phyloP scores from a whole-genome alignment of 495 filamentous ascomycete genomes.

The Apodospora peruviana region DNA sequence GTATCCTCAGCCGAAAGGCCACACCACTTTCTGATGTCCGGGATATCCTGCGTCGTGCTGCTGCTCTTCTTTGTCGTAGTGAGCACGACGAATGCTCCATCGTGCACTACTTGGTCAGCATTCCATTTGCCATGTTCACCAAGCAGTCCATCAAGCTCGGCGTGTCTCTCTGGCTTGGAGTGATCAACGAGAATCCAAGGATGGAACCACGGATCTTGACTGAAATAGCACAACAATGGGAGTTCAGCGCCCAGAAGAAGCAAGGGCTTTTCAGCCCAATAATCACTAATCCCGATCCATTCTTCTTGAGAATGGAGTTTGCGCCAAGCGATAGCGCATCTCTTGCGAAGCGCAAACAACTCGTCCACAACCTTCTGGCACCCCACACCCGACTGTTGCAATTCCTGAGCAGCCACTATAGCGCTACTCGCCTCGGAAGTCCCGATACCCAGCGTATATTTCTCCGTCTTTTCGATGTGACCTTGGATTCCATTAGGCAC shows the following conservation, averaged over 20 bases:
- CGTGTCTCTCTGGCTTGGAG: conserved; percentile 89
- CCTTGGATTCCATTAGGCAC: conserved; percentile 62
- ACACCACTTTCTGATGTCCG: conserved; percentile 71
- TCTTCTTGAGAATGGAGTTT: conserved; percentile 87
- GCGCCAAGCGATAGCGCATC: conserved; percentile 78
- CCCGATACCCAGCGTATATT: conserved; percentile 75
- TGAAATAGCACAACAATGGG: conserved; percentile 84
- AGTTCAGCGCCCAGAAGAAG: conserved; percentile 64
- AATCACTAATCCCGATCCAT: conserved; percentile 78
- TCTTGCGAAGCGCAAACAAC: conserved; percentile 68
- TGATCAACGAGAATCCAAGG: conserved; percentile 91
- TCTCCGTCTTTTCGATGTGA: conserved; percentile 68
- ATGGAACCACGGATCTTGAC: conserved; percentile 77
- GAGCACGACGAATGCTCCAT: conserved; percentile 68
- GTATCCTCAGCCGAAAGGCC: conserved; percentile 56
- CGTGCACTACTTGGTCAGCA: conserved; percentile 76
- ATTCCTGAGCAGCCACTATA: conserved; percentile 90
- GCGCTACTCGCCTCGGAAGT: conserved; percentile 75
- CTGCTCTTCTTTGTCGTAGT: conserved; percentile 73
- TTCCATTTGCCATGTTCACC: conserved; percentile 88
- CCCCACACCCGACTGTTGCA: conserved; percentile 84
- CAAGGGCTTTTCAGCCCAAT: conserved; percentile 75
- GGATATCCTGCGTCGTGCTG: conserved; percentile 74
- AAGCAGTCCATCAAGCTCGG: conserved; percentile 94
- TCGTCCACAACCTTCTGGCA: conserved; percentile 69